These are phyloP conservation scores for Peterozyma xylosa DNA, from an alignment of 805 yeast genomes.

Conservation along the genomic window DNA sequence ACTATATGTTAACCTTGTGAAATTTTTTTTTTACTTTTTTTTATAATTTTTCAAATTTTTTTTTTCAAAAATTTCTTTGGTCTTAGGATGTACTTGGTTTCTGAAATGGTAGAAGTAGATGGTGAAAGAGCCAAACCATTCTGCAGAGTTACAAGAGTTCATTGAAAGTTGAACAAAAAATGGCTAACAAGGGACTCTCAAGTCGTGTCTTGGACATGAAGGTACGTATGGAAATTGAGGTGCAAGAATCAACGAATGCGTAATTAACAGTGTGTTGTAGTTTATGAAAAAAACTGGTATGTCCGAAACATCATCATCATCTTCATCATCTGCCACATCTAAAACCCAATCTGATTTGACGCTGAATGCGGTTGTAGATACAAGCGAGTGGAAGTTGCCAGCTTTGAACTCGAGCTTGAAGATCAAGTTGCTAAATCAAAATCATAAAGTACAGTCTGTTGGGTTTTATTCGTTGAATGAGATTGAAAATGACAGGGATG, in stretches of 20 bases:
- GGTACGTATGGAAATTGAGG: no score
- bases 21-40: constrained; percentile 3
- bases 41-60: constrained; percentile 1
- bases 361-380: constrained; percentile 34
- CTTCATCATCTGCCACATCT: no score
- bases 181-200: constrained; percentile 18
- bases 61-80: no score
- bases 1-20: background rate
- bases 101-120: background rate
- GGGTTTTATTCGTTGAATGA: constrained; percentile 17
- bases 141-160: background rate
- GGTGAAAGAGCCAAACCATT: background rate
- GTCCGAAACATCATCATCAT: constrained; percentile 16
- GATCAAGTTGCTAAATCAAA: constrained; percentile 10
- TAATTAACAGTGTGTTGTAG: constrained; percentile 7
- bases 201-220: constrained; percentile 77
- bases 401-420: constrained; percentile 9
- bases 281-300: constrained; percentile 44
- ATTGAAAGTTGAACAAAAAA: background rate
- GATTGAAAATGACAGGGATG: constrained; percentile 4
- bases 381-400: constrained; percentile 45
- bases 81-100: background rate
- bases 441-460: constrained; percentile 16
- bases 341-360: constrained; percentile 16
- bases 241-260: no score